Evolutionary conservation across 352 stramenopile species (phyloP), one percentile per base, ranked within the genome.

Genomic region (Phytophthora melonis): DNA sequence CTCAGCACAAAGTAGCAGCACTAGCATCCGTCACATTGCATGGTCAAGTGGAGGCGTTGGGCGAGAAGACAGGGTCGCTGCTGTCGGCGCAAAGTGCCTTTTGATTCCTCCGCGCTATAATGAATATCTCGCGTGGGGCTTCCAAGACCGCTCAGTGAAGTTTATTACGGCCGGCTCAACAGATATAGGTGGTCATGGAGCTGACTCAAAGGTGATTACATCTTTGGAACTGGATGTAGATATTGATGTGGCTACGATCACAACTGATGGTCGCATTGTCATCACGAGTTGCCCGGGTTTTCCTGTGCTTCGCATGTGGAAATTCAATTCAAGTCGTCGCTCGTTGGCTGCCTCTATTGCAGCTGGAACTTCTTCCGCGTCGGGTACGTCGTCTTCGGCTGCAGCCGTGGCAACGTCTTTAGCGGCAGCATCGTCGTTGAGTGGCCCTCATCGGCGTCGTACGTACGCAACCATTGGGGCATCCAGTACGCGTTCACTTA

Each of bases 41-140:
- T 82, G 84, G 56, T 68, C 74, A 18, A 87, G 65, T 18, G 82
- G 81, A 2, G 80, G 77, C 8, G 80, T 92, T 45, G 82, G 74
- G 6, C 69, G 83, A 36, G 87, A 92, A 32, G 86, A 90, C 62
- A 75, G 75, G 16, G 67, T 84, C 3, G 81, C 85, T 14, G 43
- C 66, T 50, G 73, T 88, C 8, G 72, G 85, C 3, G 68, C 80
- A 3, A 78, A 86, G 5, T 90, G 83, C 43, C 52, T 93, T 8
- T 68, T 93, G 50, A 88, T 94, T 21, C 87, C 87, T 7, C 84
- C 87, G 3, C 75, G 77, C 1, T 80, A 93, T 61, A 79, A 79
- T 53, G 86, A 94, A 67, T 93, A 91, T 52, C 66, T 93, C 8
- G 82, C 87, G 2, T 94, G 87, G 87, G 83, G 83, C 0, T 93